These are phyloP conservation scores for Mytilinidion resinicola DNA, from an alignment of 495 filamentous ascomycete species.

Conservation along the genomic window DNA sequence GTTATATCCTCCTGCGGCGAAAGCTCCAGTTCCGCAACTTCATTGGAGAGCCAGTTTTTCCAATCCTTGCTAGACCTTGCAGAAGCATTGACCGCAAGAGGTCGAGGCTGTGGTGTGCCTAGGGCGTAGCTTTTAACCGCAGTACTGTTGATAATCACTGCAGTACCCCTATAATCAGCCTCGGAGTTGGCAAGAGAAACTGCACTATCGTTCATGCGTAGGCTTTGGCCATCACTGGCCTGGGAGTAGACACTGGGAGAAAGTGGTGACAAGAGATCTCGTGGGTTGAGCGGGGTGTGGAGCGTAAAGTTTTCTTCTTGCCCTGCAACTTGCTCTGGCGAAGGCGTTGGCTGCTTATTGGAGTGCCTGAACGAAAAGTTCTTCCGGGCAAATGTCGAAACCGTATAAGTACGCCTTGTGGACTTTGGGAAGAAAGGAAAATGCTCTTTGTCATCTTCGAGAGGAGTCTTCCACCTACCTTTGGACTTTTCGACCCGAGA, in stretches of 20 bases:
- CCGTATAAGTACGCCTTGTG: slow-evolving; percentile 16
- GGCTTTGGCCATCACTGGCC: slow-evolving; percentile 28
- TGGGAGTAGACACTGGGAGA: slow-evolving; percentile 38
- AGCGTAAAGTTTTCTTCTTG: too few relatives aligned
- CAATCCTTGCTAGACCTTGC: slow-evolving; percentile 31
- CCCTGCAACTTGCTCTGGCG: background rate
- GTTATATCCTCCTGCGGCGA: slow-evolving; percentile 11
- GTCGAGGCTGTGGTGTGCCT: slow-evolving; percentile 19
- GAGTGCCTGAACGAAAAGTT: background rate
- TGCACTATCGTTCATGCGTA: slow-evolving; percentile 24
- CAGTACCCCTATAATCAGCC: slow-evolving; percentile 15
- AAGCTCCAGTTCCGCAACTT: slow-evolving; percentile 26
- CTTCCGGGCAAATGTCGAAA: slow-evolving; percentile 5
- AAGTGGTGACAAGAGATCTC: slow-evolving; percentile 20
- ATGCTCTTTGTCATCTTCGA: slow-evolving; percentile 22
- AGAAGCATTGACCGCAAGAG: background rate
- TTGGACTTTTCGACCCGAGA: slow-evolving; percentile 26
- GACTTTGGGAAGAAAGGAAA: slow-evolving; percentile 18
- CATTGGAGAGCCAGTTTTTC: slow-evolving; percentile 33
- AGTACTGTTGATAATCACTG: slow-evolving; percentile 32
- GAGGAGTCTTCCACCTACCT: slow-evolving; percentile 32
- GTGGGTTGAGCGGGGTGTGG: slow-evolving; percentile 13
- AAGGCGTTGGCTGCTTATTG: background rate
- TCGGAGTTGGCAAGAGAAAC: slow-evolving; percentile 9
- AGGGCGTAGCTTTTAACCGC: slow-evolving; percentile 32